phyloP scores from a whole-genome alignment of 352 stramenopile genomes.

The Pythium insidiosum region DNA sequence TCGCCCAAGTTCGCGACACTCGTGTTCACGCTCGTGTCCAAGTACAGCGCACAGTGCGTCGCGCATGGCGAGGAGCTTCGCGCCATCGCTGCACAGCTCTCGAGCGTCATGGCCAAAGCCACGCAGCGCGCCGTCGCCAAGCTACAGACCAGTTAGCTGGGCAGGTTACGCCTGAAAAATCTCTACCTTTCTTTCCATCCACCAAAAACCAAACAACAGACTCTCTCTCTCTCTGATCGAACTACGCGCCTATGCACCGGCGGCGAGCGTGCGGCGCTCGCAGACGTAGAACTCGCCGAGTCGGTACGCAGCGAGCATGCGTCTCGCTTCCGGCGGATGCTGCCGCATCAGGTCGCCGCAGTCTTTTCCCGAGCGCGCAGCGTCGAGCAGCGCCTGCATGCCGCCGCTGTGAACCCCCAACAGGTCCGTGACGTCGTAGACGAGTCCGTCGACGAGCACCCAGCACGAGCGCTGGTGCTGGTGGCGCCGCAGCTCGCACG shows the following conservation, averaged over 20 bases:
- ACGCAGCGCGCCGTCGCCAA: constrained; percentile 49
- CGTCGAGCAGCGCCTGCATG: constrained; percentile 47
- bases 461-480: constrained; percentile 80
- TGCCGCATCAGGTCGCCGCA: constrained; percentile 43
- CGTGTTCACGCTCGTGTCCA: constrained; percentile 21
- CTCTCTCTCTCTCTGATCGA: too few species aligned
- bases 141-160: constrained; percentile 22
- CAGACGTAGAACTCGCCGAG: constrained; percentile 62
- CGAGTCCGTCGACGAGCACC: constrained; percentile 79
- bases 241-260: too few species aligned
- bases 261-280: constrained; percentile 33
- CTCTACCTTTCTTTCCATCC: too few species aligned
- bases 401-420: constrained; percentile 85
- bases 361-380: constrained; percentile 38
- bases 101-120: constrained; percentile 15
- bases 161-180: too few species aligned
- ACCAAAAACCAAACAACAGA: too few species aligned
- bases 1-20: constrained; percentile 21
- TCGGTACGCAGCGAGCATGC: constrained; percentile 46
- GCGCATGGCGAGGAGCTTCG: constrained; percentile 11
- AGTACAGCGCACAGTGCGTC: constrained; percentile 12
- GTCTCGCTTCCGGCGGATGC: constrained; percentile 31
- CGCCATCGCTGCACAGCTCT: constrained; percentile 5
- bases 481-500: constrained; percentile 85
- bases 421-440: constrained; percentile 91